These are phyloP conservation scores for Aureobasidium sp. DNA, from an alignment of 2,329 filamentous ascomycete genomes.

Conservation along the genomic window DNA sequence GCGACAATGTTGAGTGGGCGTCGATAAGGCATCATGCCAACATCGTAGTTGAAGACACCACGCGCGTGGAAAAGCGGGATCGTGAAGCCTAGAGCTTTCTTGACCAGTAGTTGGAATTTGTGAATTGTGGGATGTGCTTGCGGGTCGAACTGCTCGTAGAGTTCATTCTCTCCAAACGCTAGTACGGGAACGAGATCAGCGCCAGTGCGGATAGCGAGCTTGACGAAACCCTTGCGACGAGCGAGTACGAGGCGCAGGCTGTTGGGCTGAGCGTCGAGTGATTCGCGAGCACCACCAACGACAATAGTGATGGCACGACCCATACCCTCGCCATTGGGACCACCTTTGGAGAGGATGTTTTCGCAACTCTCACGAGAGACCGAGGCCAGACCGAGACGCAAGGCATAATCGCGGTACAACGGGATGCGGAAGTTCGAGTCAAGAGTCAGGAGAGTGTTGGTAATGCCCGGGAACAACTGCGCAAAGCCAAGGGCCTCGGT, in stretches of 20 bases:
- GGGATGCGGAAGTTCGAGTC: slow-evolving; percentile 93
- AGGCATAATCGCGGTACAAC: slow-evolving; percentile 87
- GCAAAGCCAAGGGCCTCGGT: slow-evolving; percentile 85
- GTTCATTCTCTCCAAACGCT: slow-evolving; percentile 88
- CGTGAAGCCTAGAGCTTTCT: slow-evolving; percentile 84
- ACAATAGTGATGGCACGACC: slow-evolving; percentile 96
- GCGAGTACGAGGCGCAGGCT: slow-evolving; percentile 69
- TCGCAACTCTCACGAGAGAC: slow-evolving; percentile 89
- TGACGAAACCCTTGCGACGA: slow-evolving; percentile 84
- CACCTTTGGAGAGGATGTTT: slow-evolving; percentile 74
- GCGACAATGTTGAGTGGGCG: slow-evolving; percentile 82
- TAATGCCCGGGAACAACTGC: slow-evolving; percentile 86
- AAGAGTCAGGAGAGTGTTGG: slow-evolving; percentile 86
- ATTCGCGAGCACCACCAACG: slow-evolving; percentile 84
- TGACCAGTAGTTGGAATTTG: slow-evolving; percentile 71
- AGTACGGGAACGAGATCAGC: slow-evolving; percentile 89
- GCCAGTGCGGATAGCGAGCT: slow-evolving; percentile 83
- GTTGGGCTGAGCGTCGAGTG: slow-evolving; percentile 75
- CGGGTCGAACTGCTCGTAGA: slow-evolving; percentile 83
- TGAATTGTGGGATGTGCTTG: slow-evolving; percentile 70
- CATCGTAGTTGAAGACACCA: slow-evolving; percentile 92
- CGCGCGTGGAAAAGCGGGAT: slow-evolving; percentile 82
- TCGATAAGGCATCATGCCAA: slow-evolving; percentile 90
- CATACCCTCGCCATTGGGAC: slow-evolving; percentile 69
- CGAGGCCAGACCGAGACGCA: slow-evolving; percentile 76